These are phyloP conservation scores for Botrytis fragariae DNA, from an alignment of 2,329 filamentous ascomycete species.

Conservation along the genomic window DNA sequence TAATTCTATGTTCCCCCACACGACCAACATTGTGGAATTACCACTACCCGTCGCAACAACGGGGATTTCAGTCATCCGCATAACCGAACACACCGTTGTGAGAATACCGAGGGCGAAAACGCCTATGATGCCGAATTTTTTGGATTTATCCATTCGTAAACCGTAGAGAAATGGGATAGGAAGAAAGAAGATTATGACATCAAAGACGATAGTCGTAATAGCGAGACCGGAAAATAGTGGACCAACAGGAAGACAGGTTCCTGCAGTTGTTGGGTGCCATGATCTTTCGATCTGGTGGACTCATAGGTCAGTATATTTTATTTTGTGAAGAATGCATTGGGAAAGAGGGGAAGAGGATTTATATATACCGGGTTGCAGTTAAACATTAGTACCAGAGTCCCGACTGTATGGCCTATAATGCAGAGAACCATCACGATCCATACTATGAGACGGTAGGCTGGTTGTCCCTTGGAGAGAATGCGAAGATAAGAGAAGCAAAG, in stretches of 20 bases:
- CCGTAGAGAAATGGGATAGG: conserved; percentile 24
- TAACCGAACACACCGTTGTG: conserved; percentile 19
- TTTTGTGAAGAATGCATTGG: background rate
- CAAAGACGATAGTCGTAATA: conserved; percentile 4
- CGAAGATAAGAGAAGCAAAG: conserved; percentile 24
- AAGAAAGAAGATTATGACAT: conserved; percentile 24
- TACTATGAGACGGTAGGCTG: conserved; percentile 9
- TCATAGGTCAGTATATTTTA: background rate
- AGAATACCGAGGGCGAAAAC: conserved; percentile 25
- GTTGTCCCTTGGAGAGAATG: conserved; percentile 20
- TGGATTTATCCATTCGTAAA: conserved; percentile 23
- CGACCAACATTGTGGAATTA: conserved; percentile 9
- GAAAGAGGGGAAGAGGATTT: background rate
- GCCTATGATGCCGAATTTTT: conserved; percentile 23
- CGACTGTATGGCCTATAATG: background rate
- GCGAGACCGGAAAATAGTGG: background rate
- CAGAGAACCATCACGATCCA: conserved; percentile 8
- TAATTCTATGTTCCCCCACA: conserved; percentile 17
- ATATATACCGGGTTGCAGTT: conserved; percentile 5
- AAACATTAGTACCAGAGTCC: conserved; percentile 4
- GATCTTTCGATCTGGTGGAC: background rate
- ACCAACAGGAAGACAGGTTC: conserved; percentile 3
- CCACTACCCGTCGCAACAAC: conserved; percentile 38
- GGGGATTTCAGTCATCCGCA: conserved; percentile 15
- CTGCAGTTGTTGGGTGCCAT: background rate